phyloP scores from a whole-genome alignment of 352 stramenopile genomes.

The Globisporangium sylvaticum region DNA sequence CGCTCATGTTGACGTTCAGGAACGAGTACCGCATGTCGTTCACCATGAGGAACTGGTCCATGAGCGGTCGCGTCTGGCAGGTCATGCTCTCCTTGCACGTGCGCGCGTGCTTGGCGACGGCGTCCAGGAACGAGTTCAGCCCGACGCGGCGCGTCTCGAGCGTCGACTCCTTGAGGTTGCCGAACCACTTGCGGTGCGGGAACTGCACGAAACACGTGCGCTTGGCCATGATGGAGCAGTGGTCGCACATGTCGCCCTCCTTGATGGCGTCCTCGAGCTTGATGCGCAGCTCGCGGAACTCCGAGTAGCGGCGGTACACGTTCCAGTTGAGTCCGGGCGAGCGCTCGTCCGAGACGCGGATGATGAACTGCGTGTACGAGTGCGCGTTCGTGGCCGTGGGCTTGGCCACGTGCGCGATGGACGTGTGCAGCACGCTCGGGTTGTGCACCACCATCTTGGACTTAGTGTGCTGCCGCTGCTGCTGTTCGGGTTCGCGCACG shows the following conservation, averaged over 20 bases:
- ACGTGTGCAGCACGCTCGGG: constrained; percentile 65
- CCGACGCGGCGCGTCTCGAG: constrained; percentile 70
- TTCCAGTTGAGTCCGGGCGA: constrained; percentile 67
- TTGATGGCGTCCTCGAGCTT: constrained; percentile 62
- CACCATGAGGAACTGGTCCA: constrained; percentile 88
- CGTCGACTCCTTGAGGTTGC: constrained; percentile 67
- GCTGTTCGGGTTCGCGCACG: neutral
- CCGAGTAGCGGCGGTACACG: constrained; percentile 81
- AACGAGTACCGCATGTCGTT: constrained; percentile 89
- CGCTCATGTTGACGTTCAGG: constrained; percentile 79
- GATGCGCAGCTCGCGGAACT: constrained; percentile 75
- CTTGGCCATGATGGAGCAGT: constrained; percentile 79
- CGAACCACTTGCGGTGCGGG: constrained; percentile 67
- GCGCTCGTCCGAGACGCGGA: constrained; percentile 82
- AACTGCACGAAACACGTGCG: constrained; percentile 82
- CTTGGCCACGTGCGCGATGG: constrained; percentile 76
- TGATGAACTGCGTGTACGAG: constrained; percentile 78
- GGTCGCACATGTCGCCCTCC: constrained; percentile 59
- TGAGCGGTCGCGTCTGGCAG: constrained; percentile 67
- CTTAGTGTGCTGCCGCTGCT: neutral
- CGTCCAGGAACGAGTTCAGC: constrained; percentile 74
- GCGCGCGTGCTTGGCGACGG: constrained; percentile 70
- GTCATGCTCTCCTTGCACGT: constrained; percentile 66
- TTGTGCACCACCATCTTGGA: constrained; percentile 23
- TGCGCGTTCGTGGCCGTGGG: constrained; percentile 52